Base-by-base conservation (phyloP, 148 eudicot genomes). In the Tetragonia tetragonoides region DNA sequence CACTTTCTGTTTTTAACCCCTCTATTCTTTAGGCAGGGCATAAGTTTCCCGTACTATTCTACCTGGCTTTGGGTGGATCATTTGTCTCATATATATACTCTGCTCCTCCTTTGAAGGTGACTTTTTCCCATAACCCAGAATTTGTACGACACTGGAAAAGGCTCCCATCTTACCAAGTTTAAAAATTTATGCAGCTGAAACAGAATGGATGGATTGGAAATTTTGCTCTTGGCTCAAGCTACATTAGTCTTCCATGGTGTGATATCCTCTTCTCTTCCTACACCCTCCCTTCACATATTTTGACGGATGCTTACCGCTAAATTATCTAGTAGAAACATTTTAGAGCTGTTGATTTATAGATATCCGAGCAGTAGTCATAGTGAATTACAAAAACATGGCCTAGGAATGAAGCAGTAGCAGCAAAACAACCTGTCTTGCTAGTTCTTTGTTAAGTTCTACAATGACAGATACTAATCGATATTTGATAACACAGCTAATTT, bases 121-220 rank as follows among this genome's bases (percentile, higher is more conserved):
- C 75, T 23, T 62, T 78, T 23, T 62, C 77, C 59, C 59, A 68
- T 62, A 76, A 38, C 49, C 37, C 74, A 53, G 73, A 60, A 28
- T 65, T 49, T 71, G 54, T 80, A 38, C 51, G 34, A 20, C 57
- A 7, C 53, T 75, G 66, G 18, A 49, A 21, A 67, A 65, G 75
- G 59, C 66, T 61, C 23, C 38, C 17, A 38, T n/a, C 78, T 81
- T 38, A 81, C 67, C 60, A 56, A 63, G 37, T 59, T 42, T 34
- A 60, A 18, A 3, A 77, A 20, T 21, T 79, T 17, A 51, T 83
- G 85, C 92, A 95, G 99, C 99, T 95, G 84, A 95, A 95, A 83
- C 99, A 95, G 67, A 93, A 95, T 80, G 99, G 99, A 60, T 95
- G 99, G 99, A 84, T 91, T 60, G 99, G 99, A 61, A 95, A 95